Evolutionary conservation across 1,139 yeast genomes (phyloP).

Genomic region (Suhomyces bribrorum): DNA sequence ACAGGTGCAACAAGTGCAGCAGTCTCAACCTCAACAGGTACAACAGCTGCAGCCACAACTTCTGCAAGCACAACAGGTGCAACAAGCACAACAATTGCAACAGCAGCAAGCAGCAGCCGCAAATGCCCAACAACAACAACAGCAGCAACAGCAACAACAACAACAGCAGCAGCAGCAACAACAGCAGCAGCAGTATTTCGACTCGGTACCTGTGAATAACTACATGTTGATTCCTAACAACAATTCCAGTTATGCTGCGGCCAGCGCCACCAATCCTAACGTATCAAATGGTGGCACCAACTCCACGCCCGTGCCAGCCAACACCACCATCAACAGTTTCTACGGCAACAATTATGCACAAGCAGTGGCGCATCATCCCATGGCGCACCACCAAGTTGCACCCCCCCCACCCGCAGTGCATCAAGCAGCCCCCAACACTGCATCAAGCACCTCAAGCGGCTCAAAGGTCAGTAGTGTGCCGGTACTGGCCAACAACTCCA

Average conservation of each 20-base stretch:
- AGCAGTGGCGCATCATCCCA: slow-evolving; percentile 7
- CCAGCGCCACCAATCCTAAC: slow-evolving; percentile 7
- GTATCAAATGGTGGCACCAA: slow-evolving; percentile 2
- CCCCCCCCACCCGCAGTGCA: slow-evolving; percentile 5
- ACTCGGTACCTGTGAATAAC: slow-evolving; percentile 20
- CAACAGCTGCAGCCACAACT: slow-evolving; percentile 11
- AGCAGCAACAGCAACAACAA: slow-evolving; percentile 10
- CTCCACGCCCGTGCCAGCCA: slow-evolving; percentile 10
- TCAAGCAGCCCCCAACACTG: slow-evolving; percentile 2
- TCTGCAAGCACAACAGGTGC: slow-evolving; percentile 8
- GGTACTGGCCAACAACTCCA: slow-evolving; percentile 5
- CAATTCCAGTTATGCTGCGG: slow-evolving; percentile 6
- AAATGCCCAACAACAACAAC: slow-evolving; percentile 6
- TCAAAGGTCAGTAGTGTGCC: slow-evolving; percentile 2
- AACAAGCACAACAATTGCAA: slow-evolving; percentile 14
- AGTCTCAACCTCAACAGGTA: slow-evolving; percentile 10
- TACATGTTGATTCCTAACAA: slow-evolving; percentile 20
- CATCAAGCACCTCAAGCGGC: slow-evolving; percentile 3
- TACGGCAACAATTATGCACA: slow-evolving; percentile 10
- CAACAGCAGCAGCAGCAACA: slow-evolving; percentile 8
- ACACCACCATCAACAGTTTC: slow-evolving; percentile 9
- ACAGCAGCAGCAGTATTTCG: slow-evolving; percentile 16
- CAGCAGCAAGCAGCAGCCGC: slow-evolving; percentile 3
- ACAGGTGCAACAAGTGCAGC: slow-evolving; percentile 14
- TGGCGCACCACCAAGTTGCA: slow-evolving; percentile 9